Percentiles rank a stretch among this genome's conserved stretches.
These are phyloP conservation scores for Haematococcus lacustris DNA, from an alignment of 139 green algal species.

Conservation along the genomic window DNA sequence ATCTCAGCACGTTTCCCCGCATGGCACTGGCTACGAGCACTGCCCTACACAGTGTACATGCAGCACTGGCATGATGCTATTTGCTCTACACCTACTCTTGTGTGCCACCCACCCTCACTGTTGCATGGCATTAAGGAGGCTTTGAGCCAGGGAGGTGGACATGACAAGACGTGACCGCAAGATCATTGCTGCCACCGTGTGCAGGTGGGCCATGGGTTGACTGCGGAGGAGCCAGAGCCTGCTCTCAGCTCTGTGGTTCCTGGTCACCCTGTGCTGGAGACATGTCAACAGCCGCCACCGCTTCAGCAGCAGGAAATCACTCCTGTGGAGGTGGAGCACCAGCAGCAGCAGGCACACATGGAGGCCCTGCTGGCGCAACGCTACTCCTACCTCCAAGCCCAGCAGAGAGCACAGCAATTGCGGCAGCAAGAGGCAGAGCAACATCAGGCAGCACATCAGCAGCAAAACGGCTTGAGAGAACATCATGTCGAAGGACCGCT, in stretches of 20 bases:
- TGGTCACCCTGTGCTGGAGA: neutral
- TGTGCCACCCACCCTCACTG: too few species aligned
- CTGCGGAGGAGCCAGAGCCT: neutral
- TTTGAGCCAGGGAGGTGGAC: neutral
- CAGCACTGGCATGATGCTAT: neutral
- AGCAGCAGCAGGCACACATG: neutral
- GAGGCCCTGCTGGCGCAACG: neutral
- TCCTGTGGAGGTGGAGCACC: neutral
- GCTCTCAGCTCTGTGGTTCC: neutral
- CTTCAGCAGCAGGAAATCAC: neutral
- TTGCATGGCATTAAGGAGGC: neutral
- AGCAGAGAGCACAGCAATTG: neutral
- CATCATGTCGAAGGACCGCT: neutral
- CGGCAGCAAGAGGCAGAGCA: neutral
- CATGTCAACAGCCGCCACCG: neutral
- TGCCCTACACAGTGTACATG: neutral
- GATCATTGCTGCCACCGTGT: too few species aligned
- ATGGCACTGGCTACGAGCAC: neutral
- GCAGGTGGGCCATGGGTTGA: constrained; percentile 4
- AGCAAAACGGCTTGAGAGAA: neutral
- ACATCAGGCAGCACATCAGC: neutral
- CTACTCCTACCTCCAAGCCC: neutral
- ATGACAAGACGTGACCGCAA: neutral
- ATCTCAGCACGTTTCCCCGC: neutral
- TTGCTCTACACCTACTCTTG: too few species aligned